These are phyloP conservation scores for Phytophthora aleatoria DNA, from an alignment of 352 stramenopile species.

Conservation along the genomic window DNA sequence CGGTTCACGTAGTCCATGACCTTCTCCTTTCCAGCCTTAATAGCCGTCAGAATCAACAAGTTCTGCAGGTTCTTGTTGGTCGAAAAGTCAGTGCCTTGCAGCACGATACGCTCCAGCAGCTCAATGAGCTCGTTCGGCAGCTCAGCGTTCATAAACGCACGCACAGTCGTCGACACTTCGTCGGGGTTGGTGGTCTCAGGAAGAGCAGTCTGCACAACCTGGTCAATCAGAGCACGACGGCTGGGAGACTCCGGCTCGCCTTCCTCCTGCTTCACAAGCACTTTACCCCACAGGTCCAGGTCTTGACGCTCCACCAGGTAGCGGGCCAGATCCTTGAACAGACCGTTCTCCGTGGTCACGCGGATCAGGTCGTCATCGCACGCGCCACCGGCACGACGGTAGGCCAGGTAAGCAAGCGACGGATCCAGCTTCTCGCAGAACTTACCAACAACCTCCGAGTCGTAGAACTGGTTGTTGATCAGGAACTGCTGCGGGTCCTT, in stretches of 20 bases:
- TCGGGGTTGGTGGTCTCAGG: slow-evolving; percentile 99
- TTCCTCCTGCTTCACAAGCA: slow-evolving; percentile 93
- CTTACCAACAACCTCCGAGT: slow-evolving; percentile 98
- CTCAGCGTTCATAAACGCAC: slow-evolving; percentile 99
- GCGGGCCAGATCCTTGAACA: slow-evolving; percentile 99
- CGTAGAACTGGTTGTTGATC: slow-evolving; percentile 99
- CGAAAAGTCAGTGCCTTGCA: slow-evolving; percentile 99
- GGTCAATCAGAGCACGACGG: slow-evolving; percentile 97
- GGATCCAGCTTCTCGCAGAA: slow-evolving; percentile 99
- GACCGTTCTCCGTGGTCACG: slow-evolving; percentile 98
- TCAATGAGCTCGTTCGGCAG: slow-evolving; percentile 99
- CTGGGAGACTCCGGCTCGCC: slow-evolving; percentile 91
- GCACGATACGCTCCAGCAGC: slow-evolving; percentile 99
- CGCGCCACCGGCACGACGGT: slow-evolving; percentile 97
- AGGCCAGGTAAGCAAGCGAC: slow-evolving; percentile 98
- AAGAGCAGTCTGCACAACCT: slow-evolving; percentile 99
- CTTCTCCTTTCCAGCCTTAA: slow-evolving; percentile 97
- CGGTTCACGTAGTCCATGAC: slow-evolving; percentile 99
- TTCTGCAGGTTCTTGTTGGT: slow-evolving; percentile 99
- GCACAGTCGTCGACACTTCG: slow-evolving; percentile 99
- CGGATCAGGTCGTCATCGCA: slow-evolving; percentile 99
- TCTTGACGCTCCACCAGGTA: slow-evolving; percentile 99
- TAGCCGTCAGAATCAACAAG: slow-evolving; percentile 99
- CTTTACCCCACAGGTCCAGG: slow-evolving; percentile 98
- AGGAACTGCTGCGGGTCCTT: slow-evolving; percentile 99